Evolutionary conservation across 192 early-diverging fungal species (phyloP).

Genomic region (Backusella australiensis): DNA sequence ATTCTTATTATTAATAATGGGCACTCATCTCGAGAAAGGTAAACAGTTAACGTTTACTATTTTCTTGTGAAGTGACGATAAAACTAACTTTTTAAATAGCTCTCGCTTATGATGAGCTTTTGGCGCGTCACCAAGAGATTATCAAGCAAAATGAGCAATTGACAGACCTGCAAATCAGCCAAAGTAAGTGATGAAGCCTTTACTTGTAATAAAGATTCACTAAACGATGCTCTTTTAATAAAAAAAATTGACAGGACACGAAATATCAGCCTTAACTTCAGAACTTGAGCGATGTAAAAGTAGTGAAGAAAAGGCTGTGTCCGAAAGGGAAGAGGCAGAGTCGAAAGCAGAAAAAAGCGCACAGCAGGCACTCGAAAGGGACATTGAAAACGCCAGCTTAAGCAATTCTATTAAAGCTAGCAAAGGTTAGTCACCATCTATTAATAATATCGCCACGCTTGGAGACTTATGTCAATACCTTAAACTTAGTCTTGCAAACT

Average conservation of each 20-base stretch:
- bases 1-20: neutral
- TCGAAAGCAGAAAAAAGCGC: neutral
- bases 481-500: neutral
- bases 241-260: neutral
- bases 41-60: neutral
- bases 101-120: neutral
- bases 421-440: neutral
- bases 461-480: neutral
- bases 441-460: neutral
- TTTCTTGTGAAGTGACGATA: neutral
- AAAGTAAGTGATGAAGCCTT: neutral
- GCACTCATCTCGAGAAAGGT: neutral
- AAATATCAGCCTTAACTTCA: neutral
- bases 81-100: neutral
- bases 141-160: neutral
- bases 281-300: neutral
- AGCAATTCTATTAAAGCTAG: neutral
- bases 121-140: neutral
- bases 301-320: neutral
- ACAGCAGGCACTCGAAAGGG: neutral
- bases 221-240: neutral
- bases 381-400: neutral
- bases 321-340: neutral
- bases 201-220: neutral
- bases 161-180: neutral